These are phyloP conservation scores for Atkinsonella hypoxylon DNA, from an alignment of 2,329 filamentous ascomycete genomes.

Conservation along the genomic window DNA sequence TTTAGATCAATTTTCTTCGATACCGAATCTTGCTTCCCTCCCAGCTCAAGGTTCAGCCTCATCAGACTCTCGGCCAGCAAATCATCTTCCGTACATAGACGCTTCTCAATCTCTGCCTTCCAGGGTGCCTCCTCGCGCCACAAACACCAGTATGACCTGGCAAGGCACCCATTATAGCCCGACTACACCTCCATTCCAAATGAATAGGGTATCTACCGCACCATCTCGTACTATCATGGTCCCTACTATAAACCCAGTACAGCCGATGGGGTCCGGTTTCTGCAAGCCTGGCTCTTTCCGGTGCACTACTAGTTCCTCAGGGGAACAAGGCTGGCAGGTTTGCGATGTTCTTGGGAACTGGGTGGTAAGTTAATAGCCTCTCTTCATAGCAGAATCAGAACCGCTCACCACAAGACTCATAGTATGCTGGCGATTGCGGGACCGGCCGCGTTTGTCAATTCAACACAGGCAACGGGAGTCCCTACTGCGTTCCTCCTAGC, in stretches of 20 bases:
- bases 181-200: neutral
- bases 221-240: neutral
- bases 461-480: conserved; percentile 1
- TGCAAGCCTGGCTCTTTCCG: conserved; percentile 1
- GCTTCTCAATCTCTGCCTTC: neutral
- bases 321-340: conserved; percentile 1
- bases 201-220: neutral
- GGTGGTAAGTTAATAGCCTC: neutral
- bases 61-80: neutral
- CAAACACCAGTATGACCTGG: neutral
- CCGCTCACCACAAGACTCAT: neutral
- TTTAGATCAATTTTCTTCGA: neutral
- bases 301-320: neutral
- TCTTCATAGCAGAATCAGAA: neutral
- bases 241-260: neutral
- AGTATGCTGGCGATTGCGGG: conserved; percentile 1
- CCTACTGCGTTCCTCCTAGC: conserved; percentile 1
- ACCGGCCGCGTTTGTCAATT: conserved; percentile 1
- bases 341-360: conserved; percentile 1
- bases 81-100: neutral
- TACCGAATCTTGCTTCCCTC: neutral
- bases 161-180: neutral
- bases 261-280: neutral
- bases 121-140: neutral
- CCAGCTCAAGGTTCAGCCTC: neutral